These are phyloP conservation scores for Xerocomus potaroensis DNA, from an alignment of 768 basidiomycete genomes.

Conservation along the genomic window DNA sequence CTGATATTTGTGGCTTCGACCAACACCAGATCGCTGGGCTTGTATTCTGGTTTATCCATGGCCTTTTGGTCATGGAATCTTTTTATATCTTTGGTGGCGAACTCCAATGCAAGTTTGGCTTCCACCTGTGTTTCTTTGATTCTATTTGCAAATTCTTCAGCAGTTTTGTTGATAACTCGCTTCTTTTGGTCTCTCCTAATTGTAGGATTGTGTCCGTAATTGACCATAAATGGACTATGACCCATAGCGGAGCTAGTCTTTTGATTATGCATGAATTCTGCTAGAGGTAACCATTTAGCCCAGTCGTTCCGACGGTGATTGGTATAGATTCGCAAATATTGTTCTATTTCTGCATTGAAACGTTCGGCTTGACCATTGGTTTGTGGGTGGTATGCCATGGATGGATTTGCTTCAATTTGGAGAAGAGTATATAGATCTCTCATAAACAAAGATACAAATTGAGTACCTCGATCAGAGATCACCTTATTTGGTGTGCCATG, in stretches of 20 bases:
- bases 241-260: neutral
- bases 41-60: neutral
- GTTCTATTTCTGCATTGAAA: too few relatives aligned
- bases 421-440: neutral
- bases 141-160: neutral
- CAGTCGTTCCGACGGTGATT: too few relatives aligned
- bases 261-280: neutral
- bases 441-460: neutral
- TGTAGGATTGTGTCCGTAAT: neutral
- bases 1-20: neutral
- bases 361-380: too few relatives aligned
- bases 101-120: neutral
- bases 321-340: too few relatives aligned
- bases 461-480: neutral
- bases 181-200: neutral
- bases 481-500: neutral
- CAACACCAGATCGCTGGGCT: neutral
- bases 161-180: neutral
- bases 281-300: too few relatives aligned
- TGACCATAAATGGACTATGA: constrained; percentile 29
- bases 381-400: neutral
- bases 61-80: neutral
- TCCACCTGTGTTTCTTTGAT: neutral
- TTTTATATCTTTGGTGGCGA: neutral
- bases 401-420: neutral